These are phyloP conservation scores for Dysphania ambrosioides DNA, from an alignment of 148 eudicot genomes.

Conservation along the genomic window DNA sequence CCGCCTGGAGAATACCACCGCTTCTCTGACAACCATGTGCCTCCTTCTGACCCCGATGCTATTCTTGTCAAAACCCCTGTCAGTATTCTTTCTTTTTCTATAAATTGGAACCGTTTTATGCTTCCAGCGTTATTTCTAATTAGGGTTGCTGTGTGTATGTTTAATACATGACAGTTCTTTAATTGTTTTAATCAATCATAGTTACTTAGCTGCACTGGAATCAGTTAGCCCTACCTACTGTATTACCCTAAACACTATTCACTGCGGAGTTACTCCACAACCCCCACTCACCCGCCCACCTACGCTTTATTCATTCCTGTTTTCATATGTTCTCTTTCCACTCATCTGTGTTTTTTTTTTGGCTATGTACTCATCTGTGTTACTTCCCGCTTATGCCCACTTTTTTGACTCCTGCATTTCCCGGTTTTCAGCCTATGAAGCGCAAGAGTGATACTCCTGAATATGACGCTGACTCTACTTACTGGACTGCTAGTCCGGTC, in stretches of 20 bases:
- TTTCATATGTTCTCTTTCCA: no score
- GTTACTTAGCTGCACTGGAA: no score
- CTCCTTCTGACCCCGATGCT: slow-evolving; percentile 9
- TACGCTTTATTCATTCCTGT: no score
- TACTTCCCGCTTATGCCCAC: background rate
- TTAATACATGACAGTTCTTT: no score
- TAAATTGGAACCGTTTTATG: no score
- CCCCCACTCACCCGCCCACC: no score
- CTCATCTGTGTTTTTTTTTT: background rate
- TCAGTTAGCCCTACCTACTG: no score
- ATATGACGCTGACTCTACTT: slow-evolving; percentile 43
- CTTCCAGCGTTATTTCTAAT: no score
- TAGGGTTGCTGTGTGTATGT: no score
- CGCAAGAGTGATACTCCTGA: slow-evolving; percentile 58
- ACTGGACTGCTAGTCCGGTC: slow-evolving; percentile 43
- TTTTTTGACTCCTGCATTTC: slow-evolving; percentile 9
- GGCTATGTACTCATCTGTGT: background rate
- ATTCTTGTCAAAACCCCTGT: slow-evolving; percentile 17
- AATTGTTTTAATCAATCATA: no score
- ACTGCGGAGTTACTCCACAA: no score
- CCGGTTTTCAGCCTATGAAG: slow-evolving; percentile 56
- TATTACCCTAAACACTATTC: no score
- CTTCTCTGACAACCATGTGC: slow-evolving; percentile 10
- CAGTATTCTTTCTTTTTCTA: background rate
- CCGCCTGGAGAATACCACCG: slow-evolving; percentile 22